phyloP scores from a whole-genome alignment of 768 basidiomycete species.

The Russula emetica region DNA sequence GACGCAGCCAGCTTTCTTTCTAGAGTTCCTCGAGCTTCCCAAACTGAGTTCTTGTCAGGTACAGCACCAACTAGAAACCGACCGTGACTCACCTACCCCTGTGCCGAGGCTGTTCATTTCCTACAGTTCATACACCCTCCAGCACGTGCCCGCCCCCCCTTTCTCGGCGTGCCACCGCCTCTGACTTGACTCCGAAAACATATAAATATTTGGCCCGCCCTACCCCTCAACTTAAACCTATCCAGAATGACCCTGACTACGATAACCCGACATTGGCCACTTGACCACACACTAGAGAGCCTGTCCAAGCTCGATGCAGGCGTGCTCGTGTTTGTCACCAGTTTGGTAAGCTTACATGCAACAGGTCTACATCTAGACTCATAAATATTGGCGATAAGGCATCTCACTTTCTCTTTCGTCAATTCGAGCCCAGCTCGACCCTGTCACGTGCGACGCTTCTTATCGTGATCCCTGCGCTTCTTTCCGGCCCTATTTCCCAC shows the following conservation, averaged over 20 bases:
- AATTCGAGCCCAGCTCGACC: slow-evolving; percentile 7
- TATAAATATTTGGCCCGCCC: not conserved
- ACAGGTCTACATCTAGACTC: not conserved
- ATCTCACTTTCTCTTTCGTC: slow-evolving; percentile 9
- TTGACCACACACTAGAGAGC: not conserved
- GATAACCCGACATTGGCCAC: not conserved
- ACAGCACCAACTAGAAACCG: not conserved
- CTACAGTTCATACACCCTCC: not conserved
- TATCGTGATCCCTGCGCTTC: slow-evolving; percentile 6
- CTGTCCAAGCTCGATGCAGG: not conserved
- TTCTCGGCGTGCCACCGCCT: not conserved
- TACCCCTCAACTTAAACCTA: not conserved
- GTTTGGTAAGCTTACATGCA: not conserved
- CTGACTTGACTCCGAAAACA: not conserved
- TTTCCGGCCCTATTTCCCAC: slow-evolving; percentile 8
- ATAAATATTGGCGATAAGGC: not conserved
- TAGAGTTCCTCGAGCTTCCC: too few species aligned
- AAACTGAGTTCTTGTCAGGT: not conserved
- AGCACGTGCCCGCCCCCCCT: not conserved
- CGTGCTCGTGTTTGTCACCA: not conserved
- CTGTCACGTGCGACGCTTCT: slow-evolving; percentile 2
- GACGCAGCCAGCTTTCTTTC: too few species aligned
- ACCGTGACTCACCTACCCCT: not conserved
- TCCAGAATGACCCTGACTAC: slow-evolving; percentile 35
- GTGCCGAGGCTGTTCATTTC: not conserved